Base-by-base conservation (phyloP, 78 protist species). In the Dictyostelium brefeldianum region DNA sequence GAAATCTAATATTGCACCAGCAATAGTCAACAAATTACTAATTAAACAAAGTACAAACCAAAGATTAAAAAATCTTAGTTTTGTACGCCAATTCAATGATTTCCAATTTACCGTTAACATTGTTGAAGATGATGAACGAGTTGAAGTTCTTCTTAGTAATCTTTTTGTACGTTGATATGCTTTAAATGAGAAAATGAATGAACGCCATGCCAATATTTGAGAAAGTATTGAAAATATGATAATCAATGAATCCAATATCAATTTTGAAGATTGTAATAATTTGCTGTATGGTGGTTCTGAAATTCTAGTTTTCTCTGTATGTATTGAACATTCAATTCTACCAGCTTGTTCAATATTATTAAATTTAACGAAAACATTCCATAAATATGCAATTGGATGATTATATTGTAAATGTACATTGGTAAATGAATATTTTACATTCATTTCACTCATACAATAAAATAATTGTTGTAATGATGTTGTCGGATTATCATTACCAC, bases 61-160 rank as follows among this genome's bases (percentile, higher is more conserved):
- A 17, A 83, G 83, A 69, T 91, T 91, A 69, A 91, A 91, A 80
- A 91, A 91, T 70, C 95, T 67, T n/a, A 91, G 29, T 48, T 91
- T 91, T 0, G 91, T 91, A 18, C 78, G 54, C 75, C 79, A 62
- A 31, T 80, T 89, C 0, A 91, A 29, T 5, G 83, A 64, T 54
- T 73, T 78, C 95, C 95, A 91, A 27, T 87, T 77, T 1, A 87
- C 80, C 0, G 93, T 78, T 8, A 80, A 18, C 0, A 80, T 10
- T 4, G 81, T 20, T 29, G 31, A 59, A 36, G 43, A 36, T 36
- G 43, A 36, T 36, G 2, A 36, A 20, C 25, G 54, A 1, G 81
- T 43, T 25, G 92, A 74, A 65, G 17, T 77, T 51, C 84, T 57
- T 15, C 83, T 17, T 3, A 87, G 41, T 9, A 87, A 14, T 36